Evolutionary conservation across 768 basidiomycete genomes (phyloP).

Genomic region (Holtermannia corniformis): DNA sequence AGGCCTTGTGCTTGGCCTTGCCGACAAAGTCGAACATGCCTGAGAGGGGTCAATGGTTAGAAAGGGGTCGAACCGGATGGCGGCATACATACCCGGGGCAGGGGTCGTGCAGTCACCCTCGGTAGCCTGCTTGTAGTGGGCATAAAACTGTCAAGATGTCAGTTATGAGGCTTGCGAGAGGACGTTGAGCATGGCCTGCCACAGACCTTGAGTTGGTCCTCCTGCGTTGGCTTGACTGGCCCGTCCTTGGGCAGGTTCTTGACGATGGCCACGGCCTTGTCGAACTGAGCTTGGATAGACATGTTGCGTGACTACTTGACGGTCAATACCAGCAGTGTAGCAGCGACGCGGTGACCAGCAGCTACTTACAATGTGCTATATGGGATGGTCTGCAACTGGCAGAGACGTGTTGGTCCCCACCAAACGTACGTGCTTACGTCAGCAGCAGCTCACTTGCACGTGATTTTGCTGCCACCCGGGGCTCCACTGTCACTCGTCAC

Average conservation of each 20-base stretch:
- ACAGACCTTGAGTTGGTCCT: conserved; percentile 71
- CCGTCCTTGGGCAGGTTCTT: conserved; percentile 63
- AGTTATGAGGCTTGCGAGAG: neutral
- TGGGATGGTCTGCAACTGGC: neutral
- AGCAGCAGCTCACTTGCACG: too few relatives aligned
- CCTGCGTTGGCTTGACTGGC: conserved; percentile 60
- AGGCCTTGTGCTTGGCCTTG: conserved; percentile 92
- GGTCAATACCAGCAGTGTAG: too few relatives aligned
- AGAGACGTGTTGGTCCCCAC: too few relatives aligned
- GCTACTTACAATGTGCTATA: neutral
- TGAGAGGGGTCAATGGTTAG: conserved; percentile 43
- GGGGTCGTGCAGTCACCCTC: conserved; percentile 60
- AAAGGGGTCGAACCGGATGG: neutral
- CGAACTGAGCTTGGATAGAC: conserved; percentile 36
- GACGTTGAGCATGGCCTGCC: neutral
- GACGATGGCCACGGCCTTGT: conserved; percentile 37
- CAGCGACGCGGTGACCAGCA: neutral
- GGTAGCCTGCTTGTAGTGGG: conserved; percentile 82
- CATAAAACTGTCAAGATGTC: conserved; percentile 63
- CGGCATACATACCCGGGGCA: conserved; percentile 27
- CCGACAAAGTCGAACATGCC: conserved; percentile 76
- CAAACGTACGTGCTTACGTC: too few relatives aligned
- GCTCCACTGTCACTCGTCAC: too few relatives aligned
- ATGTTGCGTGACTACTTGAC: conserved; percentile 3
- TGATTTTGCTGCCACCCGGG: too few relatives aligned